Conservation (phyloP, 495 filamentous ascomycete genomes). For the Talaromyces thailandensis region DNA sequence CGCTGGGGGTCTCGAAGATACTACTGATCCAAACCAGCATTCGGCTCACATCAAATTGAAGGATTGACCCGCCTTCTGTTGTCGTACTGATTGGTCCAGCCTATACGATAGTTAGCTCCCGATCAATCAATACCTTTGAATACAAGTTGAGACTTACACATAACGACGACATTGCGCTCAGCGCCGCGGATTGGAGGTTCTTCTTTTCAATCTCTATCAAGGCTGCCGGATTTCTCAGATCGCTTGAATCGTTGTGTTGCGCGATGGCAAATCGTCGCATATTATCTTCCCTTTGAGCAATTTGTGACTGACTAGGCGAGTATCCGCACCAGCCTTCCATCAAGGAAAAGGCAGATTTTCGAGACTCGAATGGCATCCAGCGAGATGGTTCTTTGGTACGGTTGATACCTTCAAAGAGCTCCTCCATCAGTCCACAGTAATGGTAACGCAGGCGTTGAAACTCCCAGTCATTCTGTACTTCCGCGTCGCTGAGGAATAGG, state of each 20-base stretch:
- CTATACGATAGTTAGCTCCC: constrained; percentile 22
- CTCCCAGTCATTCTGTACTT: constrained; percentile 93
- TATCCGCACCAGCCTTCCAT: constrained; percentile 99
- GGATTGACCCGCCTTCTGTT: constrained; percentile 69
- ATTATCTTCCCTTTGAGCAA: constrained; percentile 73
- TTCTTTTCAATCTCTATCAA: constrained; percentile 95
- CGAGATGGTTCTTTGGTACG: constrained; percentile 74
- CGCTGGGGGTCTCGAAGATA: constrained; percentile 83
- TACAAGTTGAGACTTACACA: constrained; percentile 48
- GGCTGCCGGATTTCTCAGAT: constrained; percentile 66
- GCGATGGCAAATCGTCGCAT: constrained; percentile 75
- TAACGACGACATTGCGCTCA: constrained; percentile 91
- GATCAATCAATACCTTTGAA: background rate
- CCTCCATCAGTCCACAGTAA: constrained; percentile 89
- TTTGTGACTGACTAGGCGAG: constrained; percentile 80
- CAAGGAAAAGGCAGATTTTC: constrained; percentile 85
- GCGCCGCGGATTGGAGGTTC: constrained; percentile 78
- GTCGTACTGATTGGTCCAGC: constrained; percentile 82
- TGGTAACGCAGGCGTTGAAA: constrained; percentile 87
- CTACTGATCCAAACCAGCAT: constrained; percentile 92
- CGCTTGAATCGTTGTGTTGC: constrained; percentile 55
- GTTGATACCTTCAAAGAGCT: constrained; percentile 85
- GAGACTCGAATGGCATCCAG: constrained; percentile 93
- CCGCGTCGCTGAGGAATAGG: constrained; percentile 84
- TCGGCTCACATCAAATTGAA: constrained; percentile 84